Evolutionary conservation across 257 asterid genomes (phyloP), one percentile per base, ranked within the genome.

Genomic region (Solanum clarkiae): DNA sequence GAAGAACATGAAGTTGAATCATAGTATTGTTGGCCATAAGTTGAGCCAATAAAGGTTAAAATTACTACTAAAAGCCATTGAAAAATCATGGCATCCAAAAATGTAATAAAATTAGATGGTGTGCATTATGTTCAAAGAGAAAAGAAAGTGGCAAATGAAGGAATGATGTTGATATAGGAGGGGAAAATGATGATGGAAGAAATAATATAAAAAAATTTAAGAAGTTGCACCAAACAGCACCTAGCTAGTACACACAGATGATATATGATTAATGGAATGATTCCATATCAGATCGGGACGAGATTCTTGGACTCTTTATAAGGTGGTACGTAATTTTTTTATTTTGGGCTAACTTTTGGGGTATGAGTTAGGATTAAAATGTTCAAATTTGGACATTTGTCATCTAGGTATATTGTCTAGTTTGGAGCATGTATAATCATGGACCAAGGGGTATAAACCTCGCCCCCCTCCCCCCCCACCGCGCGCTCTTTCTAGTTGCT

Each of bases 1-100:
- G 93, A 87, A 32, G 85, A 83, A 84, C 97, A 94, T n/a, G 70
- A 16, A 49, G 92, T 70, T 20, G 71, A 65, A 80, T 93, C 98
- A 66, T 93, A 94, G 89, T 45, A 89, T 5, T 94, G 97, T 62
- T 91, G 92, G 85, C 89, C 85, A 36, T 10, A 85, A 82, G 77
- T 84, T 14, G 69, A 84, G 57, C 71, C 45, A 13, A 92, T 59
- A 88, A 72, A 83, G 7, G 86, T 26, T 49, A 87, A 11, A 57
- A 87, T 84, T 55, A 87, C 59, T 20, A 90, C 49, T 22, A 91
- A 75, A 63, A 90, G 51, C 87, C 88, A 88, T 53, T 85, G 82
- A 84, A 75, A 62, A 68, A 84, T 70, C 92, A 91, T 89, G 57
- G 24, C 79, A 80, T 45, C 47, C 36, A 32, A 32, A 40, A 4